Conservation (phyloP, 371 early-diverging fungal genomes). For the Actinomucor elegans region DNA sequence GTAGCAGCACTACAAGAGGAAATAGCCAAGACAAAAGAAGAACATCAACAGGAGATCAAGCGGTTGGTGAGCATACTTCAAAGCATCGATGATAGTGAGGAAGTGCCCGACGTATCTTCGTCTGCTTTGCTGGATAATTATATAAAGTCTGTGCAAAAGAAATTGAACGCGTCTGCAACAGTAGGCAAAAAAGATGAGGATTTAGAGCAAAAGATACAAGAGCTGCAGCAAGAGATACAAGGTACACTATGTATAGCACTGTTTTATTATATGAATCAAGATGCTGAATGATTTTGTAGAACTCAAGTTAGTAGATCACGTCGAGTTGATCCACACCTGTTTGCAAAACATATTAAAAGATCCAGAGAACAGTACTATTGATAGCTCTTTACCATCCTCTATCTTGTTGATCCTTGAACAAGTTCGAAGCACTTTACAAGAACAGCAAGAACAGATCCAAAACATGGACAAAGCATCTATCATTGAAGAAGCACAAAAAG, state of each 20-base stretch:
- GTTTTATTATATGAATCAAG: too few relatives aligned
- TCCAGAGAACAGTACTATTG: constrained; percentile 25
- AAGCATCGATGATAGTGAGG: not conserved
- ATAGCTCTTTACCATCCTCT: constrained; percentile 32
- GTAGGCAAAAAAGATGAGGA: not conserved
- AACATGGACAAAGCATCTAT: not conserved
- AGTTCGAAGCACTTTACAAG: constrained; percentile 23
- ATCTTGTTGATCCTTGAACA: constrained; percentile 29
- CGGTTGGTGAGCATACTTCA: constrained; percentile 19
- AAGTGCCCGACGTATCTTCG: constrained; percentile 15
- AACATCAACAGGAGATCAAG: constrained; percentile 16
- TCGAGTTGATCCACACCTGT: constrained; percentile 14
- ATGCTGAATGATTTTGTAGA: not conserved
- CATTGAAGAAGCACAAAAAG: constrained; percentile 12
- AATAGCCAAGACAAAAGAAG: constrained; percentile 9
- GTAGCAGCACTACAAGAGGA: constrained; percentile 5
- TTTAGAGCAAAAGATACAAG: not conserved
- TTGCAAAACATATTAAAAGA: constrained; percentile 27
- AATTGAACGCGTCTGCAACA: not conserved
- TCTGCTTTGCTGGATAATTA: constrained; percentile 17
- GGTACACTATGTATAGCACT: not conserved
- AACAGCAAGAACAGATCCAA: constrained; percentile 3
- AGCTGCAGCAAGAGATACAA: constrained; percentile 9
- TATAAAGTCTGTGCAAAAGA: constrained; percentile 18
- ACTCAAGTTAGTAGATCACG: not conserved